A percentile compares a stretch with the other conserved stretches of the same genome.
Evolutionary conservation across 331 rosid species (phyloP).

Genomic region (Quercus lobata): DNA sequence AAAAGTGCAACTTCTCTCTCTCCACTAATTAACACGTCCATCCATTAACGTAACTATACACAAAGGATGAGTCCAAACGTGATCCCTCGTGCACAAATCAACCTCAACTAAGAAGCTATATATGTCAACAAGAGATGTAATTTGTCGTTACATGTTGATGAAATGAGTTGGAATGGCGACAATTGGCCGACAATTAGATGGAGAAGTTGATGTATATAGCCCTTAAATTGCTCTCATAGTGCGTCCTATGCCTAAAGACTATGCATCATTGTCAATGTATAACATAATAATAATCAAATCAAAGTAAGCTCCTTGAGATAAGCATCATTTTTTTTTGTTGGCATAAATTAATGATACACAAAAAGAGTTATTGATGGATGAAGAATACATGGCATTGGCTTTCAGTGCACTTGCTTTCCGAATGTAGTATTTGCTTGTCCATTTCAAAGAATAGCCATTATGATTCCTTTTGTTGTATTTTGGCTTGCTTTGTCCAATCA

Average conservation of each 20-base stretch:
- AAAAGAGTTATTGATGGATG: conserved; percentile 18
- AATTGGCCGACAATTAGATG: conserved; percentile 36
- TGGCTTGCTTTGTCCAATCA: conserved; percentile 27
- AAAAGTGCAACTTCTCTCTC: neutral
- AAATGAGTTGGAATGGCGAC: conserved; percentile 11
- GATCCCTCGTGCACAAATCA: neutral
- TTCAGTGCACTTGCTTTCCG: conserved; percentile 16
- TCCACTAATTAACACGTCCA: neutral
- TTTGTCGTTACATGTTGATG: neutral
- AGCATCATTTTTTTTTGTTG: neutral
- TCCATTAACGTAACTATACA: neutral
- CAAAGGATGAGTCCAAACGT: neutral
- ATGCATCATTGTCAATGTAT: conserved; percentile 4
- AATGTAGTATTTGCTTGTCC: conserved; percentile 9
- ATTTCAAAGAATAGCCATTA: neutral
- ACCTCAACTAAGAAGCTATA: neutral
- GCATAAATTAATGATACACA: conserved; percentile 27
- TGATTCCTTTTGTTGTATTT: conserved; percentile 12
- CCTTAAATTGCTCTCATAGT: neutral
- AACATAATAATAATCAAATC: conserved; percentile 4
- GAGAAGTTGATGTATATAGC: neutral
- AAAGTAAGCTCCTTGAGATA: neutral
- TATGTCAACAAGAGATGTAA: neutral
- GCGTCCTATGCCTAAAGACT: neutral
- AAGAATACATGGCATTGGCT: conserved; percentile 15